These are phyloP conservation scores for Abelmoschus esculentus DNA, from an alignment of 345 rosid species.

Conservation along the genomic window DNA sequence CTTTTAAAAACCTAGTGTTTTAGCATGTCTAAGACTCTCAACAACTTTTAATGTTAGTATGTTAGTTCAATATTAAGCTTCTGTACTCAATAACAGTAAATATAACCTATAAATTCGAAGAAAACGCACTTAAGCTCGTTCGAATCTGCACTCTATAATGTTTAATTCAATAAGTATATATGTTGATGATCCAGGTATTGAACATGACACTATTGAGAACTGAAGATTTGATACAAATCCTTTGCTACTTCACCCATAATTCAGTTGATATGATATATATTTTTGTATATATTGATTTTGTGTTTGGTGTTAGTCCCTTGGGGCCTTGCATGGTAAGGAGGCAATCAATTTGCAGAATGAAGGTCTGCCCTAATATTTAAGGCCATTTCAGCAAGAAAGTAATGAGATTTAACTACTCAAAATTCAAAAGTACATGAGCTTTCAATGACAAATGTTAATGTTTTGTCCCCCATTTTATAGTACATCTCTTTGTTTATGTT, in stretches of 20 bases:
- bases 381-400: background rate
- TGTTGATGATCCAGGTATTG: background rate
- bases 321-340: background rate
- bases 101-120: background rate
- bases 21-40: background rate
- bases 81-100: background rate
- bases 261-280: too few relatives aligned
- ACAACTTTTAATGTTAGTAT: background rate
- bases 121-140: too few relatives aligned
- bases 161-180: background rate
- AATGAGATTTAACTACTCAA: background rate
- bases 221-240: too few relatives aligned
- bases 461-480: background rate
- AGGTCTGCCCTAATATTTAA: background rate
- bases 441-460: background rate
- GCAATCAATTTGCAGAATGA: constrained; percentile 8
- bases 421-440: background rate
- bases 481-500: background rate
- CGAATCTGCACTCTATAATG: too few relatives aligned
- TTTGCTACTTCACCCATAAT: too few relatives aligned
- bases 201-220: too few relatives aligned
- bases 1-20: background rate
- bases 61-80: background rate
- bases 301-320: background rate
- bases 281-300: too few relatives aligned